These are phyloP conservation scores for Obba rivulosa DNA, from an alignment of 768 basidiomycete species.

Conservation along the genomic window DNA sequence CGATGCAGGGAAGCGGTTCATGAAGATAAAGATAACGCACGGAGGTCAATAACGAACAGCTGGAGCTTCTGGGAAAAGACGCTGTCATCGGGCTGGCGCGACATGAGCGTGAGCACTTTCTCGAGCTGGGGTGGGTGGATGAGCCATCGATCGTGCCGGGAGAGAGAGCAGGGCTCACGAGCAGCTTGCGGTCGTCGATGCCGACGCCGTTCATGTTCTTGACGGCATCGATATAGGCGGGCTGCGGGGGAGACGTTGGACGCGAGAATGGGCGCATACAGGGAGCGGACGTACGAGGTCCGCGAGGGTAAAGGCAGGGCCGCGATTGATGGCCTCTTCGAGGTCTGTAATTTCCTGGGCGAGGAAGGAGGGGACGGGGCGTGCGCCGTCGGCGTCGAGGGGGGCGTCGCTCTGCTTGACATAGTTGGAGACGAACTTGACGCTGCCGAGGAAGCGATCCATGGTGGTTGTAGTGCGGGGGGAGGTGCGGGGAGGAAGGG, in stretches of 20 bases:
- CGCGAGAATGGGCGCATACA: not conserved
- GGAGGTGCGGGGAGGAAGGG: not conserved
- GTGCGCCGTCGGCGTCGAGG: constrained; percentile 32
- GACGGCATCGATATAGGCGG: constrained; percentile 44
- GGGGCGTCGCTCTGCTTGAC: constrained; percentile 8
- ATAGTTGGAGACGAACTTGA: not conserved
- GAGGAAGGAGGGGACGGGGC: constrained; percentile 14
- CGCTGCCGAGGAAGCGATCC: not conserved
- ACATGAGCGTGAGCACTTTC: constrained; percentile 53
- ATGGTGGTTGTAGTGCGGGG: not conserved
- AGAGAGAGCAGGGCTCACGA: constrained; percentile 33
- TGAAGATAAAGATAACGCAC: too few relatives aligned
- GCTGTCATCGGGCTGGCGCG: constrained; percentile 36
- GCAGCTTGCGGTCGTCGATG: constrained; percentile 54
- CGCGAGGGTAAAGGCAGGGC: constrained; percentile 16
- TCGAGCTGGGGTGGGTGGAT: constrained; percentile 46
- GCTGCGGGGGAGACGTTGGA: constrained; percentile 28
- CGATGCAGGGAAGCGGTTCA: too few relatives aligned
- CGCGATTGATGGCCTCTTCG: constrained; percentile 22
- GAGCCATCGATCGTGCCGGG: not conserved
- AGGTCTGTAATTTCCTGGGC: constrained; percentile 26
- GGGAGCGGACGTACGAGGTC: constrained; percentile 24
- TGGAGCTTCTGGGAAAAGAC: constrained; percentile 32
- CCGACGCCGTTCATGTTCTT: constrained; percentile 36
- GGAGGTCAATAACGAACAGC: constrained; percentile 43